A percentile compares a stretch with the other conserved stretches of the same genome.
phyloP scores from a whole-genome alignment of 75 land plant genomes.

The Picea sitchensis region DNA sequence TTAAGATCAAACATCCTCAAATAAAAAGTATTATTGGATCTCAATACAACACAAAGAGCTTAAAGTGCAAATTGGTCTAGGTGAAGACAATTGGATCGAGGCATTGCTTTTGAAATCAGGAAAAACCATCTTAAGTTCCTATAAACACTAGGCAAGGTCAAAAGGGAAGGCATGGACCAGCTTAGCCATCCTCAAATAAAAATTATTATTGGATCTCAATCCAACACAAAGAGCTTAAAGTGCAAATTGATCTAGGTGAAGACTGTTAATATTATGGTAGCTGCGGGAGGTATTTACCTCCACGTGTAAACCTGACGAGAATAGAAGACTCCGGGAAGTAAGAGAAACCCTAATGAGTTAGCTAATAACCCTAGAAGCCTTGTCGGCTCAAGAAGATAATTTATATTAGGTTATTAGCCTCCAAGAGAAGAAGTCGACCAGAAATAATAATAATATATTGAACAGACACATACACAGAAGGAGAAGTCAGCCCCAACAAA shows the following conservation, averaged over 20 bases:
- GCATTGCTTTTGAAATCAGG: neutral
- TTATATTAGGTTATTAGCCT: too few species aligned
- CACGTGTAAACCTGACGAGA: too few species aligned
- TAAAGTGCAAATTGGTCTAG: neutral
- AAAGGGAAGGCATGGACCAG: neutral
- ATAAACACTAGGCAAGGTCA: neutral
- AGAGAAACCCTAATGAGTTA: too few species aligned
- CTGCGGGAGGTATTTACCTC: too few species aligned
- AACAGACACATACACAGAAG: too few species aligned
- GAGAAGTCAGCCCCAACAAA: too few species aligned
- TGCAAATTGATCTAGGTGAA: neutral
- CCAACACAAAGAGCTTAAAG: neutral
- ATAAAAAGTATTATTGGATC: neutral
- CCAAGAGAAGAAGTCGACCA: too few species aligned
- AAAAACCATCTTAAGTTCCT: neutral
- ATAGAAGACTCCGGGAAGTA: too few species aligned
- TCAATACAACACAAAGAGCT: neutral
- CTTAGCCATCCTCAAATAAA: neutral
- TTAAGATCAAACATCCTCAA: neutral
- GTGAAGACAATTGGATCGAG: neutral
- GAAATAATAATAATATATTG: too few species aligned
- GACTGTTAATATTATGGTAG: too few species aligned
- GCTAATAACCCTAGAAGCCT: too few species aligned
- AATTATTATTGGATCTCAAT: neutral
- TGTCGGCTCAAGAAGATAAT: too few species aligned